These are phyloP conservation scores for Jaltomata sinuosa DNA, from an alignment of 257 asterid species.

Conservation along the genomic window DNA sequence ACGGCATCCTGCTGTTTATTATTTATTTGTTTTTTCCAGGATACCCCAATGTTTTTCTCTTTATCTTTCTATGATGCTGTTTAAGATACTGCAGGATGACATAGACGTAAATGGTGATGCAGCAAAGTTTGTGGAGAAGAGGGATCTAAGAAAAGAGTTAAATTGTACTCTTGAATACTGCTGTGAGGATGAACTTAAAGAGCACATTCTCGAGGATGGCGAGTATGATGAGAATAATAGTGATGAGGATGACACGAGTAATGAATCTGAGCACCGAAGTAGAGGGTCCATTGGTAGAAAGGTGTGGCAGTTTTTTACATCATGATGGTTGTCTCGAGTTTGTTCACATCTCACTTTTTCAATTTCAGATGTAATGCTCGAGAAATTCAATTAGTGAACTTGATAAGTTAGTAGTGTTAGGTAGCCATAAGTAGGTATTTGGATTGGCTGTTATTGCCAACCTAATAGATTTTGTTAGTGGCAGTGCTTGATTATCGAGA, in stretches of 20 bases:
- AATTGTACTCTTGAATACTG: slow-evolving; percentile 33
- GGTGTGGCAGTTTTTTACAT: slow-evolving; percentile 80
- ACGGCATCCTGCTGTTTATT: not conserved
- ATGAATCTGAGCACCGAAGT: slow-evolving; percentile 37
- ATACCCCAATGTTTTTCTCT: not conserved
- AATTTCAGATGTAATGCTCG: not conserved
- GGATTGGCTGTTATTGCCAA: not conserved
- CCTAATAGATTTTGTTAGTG: not conserved
- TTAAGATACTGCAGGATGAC: slow-evolving; percentile 14
- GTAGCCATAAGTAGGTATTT: not conserved
- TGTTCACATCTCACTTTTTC: not conserved
- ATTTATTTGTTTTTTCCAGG: not conserved
- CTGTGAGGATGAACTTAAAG: slow-evolving; percentile 32
- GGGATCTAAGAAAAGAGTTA: slow-evolving; percentile 33
- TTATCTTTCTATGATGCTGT: too few relatives aligned
- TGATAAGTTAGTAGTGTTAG: too few relatives aligned
- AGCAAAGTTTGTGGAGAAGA: slow-evolving; percentile 12
- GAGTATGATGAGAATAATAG: too few relatives aligned
- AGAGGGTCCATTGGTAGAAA: slow-evolving; percentile 52
- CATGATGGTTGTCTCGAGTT: slow-evolving; percentile 24
- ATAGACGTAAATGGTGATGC: slow-evolving; percentile 14
- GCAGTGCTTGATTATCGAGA: not conserved
- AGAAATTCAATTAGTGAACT: not conserved
- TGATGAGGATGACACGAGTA: slow-evolving; percentile 21
- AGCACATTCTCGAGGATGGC: slow-evolving; percentile 25